A percentile compares a stretch with the other conserved stretches of the same genome.
Evolutionary conservation across 176 grass and related monocot species (phyloP).

Genomic region (Oryza longistaminata): DNA sequence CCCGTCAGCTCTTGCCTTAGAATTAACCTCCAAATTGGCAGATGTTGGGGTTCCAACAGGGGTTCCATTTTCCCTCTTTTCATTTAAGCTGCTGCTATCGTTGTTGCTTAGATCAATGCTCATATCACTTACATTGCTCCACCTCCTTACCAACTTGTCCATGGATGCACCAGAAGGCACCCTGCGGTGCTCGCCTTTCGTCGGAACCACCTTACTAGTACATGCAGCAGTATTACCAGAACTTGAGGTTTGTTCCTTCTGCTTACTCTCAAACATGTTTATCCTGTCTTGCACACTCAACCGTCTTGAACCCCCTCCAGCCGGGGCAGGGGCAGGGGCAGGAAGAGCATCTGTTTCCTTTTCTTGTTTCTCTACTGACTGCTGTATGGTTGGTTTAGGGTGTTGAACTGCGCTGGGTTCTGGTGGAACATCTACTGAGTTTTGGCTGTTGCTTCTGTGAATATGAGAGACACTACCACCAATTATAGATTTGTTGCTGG

Average conservation of each 20-base stretch:
- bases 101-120: conserved; percentile 88
- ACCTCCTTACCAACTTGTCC: conserved; percentile 87
- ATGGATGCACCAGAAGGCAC: conserved; percentile 81
- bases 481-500: conserved; percentile 33
- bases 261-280: conserved; percentile 89
- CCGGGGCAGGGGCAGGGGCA: conserved; percentile 12
- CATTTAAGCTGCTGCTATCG: conserved; percentile 50
- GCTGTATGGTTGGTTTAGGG: conserved; percentile 45
- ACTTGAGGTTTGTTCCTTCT: conserved; percentile 78
- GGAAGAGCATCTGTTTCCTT: conserved; percentile 43
- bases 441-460: conserved; percentile 50
- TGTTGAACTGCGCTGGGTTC: conserved; percentile 45
- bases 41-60: conserved; percentile 62
- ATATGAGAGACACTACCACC: conserved; percentile 23
- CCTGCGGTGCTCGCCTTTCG: conserved; percentile 81
- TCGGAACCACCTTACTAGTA: conserved; percentile 56
- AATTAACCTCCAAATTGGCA: conserved; percentile 48
- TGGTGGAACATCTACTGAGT: conserved; percentile 41
- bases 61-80: conserved; percentile 70
- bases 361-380: conserved; percentile 51
- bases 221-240: conserved; percentile 56
- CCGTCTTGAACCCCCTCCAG: conserved; percentile 53
- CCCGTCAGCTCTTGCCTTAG: conserved; percentile 46
- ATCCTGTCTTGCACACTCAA: conserved; percentile 97
- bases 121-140: conserved; percentile 96